These are phyloP conservation scores for Mycena olivaceomarginata DNA, from an alignment of 768 basidiomycete genomes.

Conservation along the genomic window DNA sequence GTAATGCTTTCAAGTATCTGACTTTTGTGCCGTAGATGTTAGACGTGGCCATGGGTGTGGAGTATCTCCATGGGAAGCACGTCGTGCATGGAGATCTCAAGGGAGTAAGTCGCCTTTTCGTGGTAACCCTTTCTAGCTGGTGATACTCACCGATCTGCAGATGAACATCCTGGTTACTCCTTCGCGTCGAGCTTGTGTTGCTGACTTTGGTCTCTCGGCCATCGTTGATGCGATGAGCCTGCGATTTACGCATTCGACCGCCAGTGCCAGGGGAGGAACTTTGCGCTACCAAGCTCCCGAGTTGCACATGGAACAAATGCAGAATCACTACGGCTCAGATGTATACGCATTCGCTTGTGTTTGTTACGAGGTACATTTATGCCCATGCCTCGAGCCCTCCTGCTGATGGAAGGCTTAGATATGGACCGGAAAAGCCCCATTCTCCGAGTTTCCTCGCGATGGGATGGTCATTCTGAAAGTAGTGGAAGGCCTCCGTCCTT, in stretches of 20 bases:
- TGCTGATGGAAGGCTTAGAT: constrained; percentile 16
- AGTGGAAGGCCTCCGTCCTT: constrained; percentile 20
- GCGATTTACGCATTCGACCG: constrained; percentile 37
- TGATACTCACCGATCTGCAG: constrained; percentile 14
- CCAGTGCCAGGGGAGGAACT: constrained; percentile 29
- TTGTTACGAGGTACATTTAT: constrained; percentile 37
- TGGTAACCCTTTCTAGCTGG: not conserved
- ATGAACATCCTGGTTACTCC: constrained; percentile 45
- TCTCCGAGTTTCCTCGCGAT: constrained; percentile 23
- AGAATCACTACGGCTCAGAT: constrained; percentile 26
- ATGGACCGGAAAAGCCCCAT: constrained; percentile 28
- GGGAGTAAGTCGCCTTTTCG: constrained; percentile 30
- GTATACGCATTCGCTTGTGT: constrained; percentile 40
- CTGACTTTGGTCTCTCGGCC: constrained; percentile 43
- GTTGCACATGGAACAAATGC: not conserved
- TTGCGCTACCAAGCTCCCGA: constrained; percentile 37
- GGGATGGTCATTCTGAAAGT: constrained; percentile 24
- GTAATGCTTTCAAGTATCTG: not conserved
- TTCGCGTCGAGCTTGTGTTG: constrained; percentile 40
- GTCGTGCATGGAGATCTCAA: constrained; percentile 47
- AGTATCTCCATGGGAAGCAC: constrained; percentile 38
- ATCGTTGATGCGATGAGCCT: constrained; percentile 35
- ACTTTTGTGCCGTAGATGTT: constrained; percentile 17
- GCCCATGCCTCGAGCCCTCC: not conserved
- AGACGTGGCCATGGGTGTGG: constrained; percentile 23